These are phyloP conservation scores for Edaphochlamys debaryana DNA, from an alignment of 139 green algal species.

Conservation along the genomic window DNA sequence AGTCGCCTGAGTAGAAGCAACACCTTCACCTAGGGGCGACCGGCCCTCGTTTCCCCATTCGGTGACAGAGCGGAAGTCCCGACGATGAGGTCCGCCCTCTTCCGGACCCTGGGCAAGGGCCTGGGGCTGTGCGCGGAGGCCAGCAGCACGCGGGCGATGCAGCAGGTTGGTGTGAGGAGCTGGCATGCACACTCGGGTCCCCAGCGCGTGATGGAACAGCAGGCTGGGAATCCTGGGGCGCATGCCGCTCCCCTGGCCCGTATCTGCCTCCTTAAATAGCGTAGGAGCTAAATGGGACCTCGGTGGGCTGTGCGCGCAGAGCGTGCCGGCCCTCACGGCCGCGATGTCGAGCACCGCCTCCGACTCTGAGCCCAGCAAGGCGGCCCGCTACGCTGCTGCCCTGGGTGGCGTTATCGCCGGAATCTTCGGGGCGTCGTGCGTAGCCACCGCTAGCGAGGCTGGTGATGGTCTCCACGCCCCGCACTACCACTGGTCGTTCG, in stretches of 20 bases:
- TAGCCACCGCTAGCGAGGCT: slow-evolving; percentile 73
- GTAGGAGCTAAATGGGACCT: no score
- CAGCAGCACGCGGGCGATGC: neutral
- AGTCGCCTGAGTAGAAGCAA: no score
- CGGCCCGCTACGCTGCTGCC: slow-evolving; percentile 45
- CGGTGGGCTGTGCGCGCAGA: slow-evolving; percentile 11
- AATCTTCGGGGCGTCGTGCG: slow-evolving; percentile 52
- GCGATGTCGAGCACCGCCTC: slow-evolving; percentile 34
- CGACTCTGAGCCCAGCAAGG: slow-evolving; percentile 40
- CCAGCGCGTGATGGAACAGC: slow-evolving; percentile 6
- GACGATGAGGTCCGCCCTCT: no score
- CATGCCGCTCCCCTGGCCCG: no score
- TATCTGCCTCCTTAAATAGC: no score
- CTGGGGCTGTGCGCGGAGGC: slow-evolving; percentile 24
- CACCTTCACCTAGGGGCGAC: neutral
- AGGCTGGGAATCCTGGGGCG: no score
- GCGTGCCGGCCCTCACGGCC: slow-evolving; percentile 24
- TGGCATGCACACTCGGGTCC: neutral
- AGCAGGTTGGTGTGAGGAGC: neutral
- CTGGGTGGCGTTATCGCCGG: slow-evolving; percentile 50
- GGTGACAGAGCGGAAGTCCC: slow-evolving; percentile 33
- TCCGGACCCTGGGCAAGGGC: slow-evolving; percentile 40
- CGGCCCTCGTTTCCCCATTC: slow-evolving; percentile 1
- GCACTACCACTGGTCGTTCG: slow-evolving; percentile 92
- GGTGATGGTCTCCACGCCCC: slow-evolving; percentile 93